A percentile compares a stretch with the other conserved stretches of the same genome.
Conservation (phyloP, 305 asterid species). For the Fraxinus paxiana region DNA sequence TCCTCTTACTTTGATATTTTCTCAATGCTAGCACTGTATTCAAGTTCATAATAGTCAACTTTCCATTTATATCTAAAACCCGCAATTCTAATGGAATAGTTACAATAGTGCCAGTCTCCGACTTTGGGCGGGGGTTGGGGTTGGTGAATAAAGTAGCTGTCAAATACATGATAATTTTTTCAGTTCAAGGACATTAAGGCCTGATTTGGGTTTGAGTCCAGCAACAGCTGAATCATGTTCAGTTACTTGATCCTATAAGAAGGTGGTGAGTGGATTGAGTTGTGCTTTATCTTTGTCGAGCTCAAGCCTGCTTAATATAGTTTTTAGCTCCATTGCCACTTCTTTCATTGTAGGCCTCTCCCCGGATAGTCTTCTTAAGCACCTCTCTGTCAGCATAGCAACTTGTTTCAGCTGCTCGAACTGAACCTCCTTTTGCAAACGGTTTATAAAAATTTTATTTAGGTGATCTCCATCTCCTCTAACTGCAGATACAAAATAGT, state of each 20-base stretch:
- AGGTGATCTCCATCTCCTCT: slow-evolving; percentile 14
- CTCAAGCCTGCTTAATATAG: background rate
- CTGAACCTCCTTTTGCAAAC: background rate
- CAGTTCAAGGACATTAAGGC: background rate
- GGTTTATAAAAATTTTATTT: background rate
- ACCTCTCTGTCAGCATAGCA: slow-evolving; percentile 23
- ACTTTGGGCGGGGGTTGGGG: background rate
- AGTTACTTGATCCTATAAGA: background rate
- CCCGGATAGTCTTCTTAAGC: background rate
- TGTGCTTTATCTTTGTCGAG: background rate
- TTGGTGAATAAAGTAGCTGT: background rate
- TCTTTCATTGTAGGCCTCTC: slow-evolving; percentile 37
- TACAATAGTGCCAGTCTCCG: background rate
- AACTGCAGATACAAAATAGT: background rate
- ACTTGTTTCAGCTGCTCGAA: slow-evolving; percentile 18
- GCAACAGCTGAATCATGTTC: background rate
- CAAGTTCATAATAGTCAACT: background rate
- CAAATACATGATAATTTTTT: background rate
- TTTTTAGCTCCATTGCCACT: slow-evolving; percentile 16
- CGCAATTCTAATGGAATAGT: background rate
- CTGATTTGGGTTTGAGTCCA: background rate
- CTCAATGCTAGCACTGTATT: background rate
- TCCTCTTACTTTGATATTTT: too few relatives aligned
- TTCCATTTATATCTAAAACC: background rate
- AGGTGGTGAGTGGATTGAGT: background rate